A percentile compares a stretch with the other conserved stretches of the same genome.
These are phyloP conservation scores for Eimeria maxima DNA, from an alignment of 169 alveolate species.

Conservation along the genomic window DNA sequence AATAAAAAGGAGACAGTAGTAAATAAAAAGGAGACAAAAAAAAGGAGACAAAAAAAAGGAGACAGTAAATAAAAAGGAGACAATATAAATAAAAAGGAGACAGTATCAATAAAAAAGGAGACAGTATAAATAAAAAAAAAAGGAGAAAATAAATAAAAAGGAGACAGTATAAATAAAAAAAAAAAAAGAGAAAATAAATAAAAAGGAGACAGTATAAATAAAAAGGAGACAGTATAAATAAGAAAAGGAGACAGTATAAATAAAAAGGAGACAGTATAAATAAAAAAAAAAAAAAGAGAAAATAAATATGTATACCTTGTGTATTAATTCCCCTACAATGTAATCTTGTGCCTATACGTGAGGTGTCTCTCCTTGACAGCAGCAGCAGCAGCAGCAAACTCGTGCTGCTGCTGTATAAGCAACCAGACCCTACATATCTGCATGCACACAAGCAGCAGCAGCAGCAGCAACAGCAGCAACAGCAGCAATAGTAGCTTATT, in stretches of 20 bases:
- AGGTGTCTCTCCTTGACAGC: constrained; percentile 93
- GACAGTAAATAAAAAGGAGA: constrained; percentile 13
- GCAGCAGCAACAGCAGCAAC: not conserved
- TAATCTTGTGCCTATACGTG: constrained; percentile 95
- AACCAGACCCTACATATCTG: constrained; percentile 22
- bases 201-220: not conserved
- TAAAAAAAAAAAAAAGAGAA: no score
- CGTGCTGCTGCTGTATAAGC: constrained; percentile 50
- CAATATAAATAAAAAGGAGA: not conserved
- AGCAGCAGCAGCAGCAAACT: constrained; percentile 81
- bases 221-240: not conserved
- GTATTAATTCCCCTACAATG: constrained; percentile 94
- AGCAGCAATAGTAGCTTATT: constrained; percentile 15
- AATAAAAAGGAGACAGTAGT: not conserved
- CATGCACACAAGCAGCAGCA: not conserved
- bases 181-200: not conserved
- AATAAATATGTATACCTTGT: no score
- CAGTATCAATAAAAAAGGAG: not conserved
- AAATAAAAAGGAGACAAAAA: not conserved
- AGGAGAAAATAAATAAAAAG: not conserved
- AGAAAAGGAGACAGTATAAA: not conserved
- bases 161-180: not conserved
- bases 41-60: constrained; percentile 4
- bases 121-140: not conserved
- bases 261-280: not conserved